Base-by-base conservation (phyloP, 441 rosid genomes). In the Jatropha podagrica region DNA sequence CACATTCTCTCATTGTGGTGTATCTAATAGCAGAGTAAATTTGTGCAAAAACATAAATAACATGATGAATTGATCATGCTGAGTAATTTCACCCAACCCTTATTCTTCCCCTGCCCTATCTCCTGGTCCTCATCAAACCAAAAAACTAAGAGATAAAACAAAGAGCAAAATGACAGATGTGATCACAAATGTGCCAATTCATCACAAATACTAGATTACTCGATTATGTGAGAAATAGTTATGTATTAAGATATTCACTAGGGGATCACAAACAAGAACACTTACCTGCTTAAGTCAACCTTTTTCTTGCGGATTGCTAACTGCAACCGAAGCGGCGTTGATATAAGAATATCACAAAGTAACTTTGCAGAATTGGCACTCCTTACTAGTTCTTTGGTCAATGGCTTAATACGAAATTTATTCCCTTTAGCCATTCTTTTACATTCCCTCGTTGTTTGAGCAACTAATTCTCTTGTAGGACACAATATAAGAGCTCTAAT, bases 361-460 rank as follows among this genome's bases (percentile, higher is more conserved):
- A 86, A 78, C 85, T 89, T 95, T 74, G 90, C 83, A 79, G 91
- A 82, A 81, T 90, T 91, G 66, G 85, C 81, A 46, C 77, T 85
- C 81, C 86, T 88, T 70, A 83, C 61, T 62, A 91, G 96, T 46
- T 86, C 85, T 85, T 95, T 95, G 42, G 94, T 92, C 97, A 95
- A 86, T 72, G 90, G 78, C 76, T 87, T 93, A 62, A 90, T 84
- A 58, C 73, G 82, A 75, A 95, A 85, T 71, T 88, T 90, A 80
- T 80, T 89, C 80, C 98, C 97, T 82, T 87, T 86, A 9, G 97
- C 91, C 87, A 95, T 83, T 75, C 85, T 91, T 76, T 87, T 93
- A 82, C 92, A 91, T 87, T 93, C 98, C 81, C 97, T 89, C 49
- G 90, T 84, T 49, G 98, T 95, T 79, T 95, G 98, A 32, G 93